Conservation (phyloP, 805 yeast genomes). For the Candida chauliodis region DNA sequence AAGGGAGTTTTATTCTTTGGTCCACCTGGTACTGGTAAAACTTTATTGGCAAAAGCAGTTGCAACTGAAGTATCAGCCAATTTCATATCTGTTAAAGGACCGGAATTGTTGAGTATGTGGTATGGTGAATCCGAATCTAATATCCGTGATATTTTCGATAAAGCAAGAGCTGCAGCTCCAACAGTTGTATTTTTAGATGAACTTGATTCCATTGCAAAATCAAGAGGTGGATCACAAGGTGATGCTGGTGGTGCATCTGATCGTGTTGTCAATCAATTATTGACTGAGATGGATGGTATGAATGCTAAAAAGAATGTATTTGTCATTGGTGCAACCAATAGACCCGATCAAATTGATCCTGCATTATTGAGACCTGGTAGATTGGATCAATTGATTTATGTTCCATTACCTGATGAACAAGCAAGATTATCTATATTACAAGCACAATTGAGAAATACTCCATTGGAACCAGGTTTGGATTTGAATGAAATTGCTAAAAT, state of each 20-base stretch:
- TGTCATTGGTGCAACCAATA: conserved; percentile 98
- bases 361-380: conserved; percentile 99
- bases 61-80: conserved; percentile 99
- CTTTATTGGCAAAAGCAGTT: conserved; percentile 96
- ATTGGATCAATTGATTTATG: conserved; percentile 96
- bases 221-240: conserved; percentile 87
- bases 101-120: conserved; percentile 97
- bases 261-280: conserved; percentile 91
- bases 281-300: conserved; percentile 99
- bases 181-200: conserved; percentile 98
- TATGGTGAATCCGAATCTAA: conserved; percentile 98
- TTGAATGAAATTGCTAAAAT: conserved; percentile 84
- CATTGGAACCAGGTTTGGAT: conserved; percentile 95
- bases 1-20: conserved; percentile 98
- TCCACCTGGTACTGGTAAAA: conserved; percentile 99
- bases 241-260: conserved; percentile 98
- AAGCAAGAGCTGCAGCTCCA: conserved; percentile 99
- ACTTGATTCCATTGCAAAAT: conserved; percentile 95
- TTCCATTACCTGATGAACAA: conserved; percentile 94
- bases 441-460: conserved; percentile 98
- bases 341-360: conserved; percentile 99
- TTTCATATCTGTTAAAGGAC: conserved; percentile 95
- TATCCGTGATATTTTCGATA: conserved; percentile 95
- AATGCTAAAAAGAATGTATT: conserved; percentile 98
- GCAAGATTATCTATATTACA: conserved; percentile 90